These are phyloP conservation scores for Solanum clarkiae DNA, from an alignment of 257 asterid genomes.

Conservation along the genomic window DNA sequence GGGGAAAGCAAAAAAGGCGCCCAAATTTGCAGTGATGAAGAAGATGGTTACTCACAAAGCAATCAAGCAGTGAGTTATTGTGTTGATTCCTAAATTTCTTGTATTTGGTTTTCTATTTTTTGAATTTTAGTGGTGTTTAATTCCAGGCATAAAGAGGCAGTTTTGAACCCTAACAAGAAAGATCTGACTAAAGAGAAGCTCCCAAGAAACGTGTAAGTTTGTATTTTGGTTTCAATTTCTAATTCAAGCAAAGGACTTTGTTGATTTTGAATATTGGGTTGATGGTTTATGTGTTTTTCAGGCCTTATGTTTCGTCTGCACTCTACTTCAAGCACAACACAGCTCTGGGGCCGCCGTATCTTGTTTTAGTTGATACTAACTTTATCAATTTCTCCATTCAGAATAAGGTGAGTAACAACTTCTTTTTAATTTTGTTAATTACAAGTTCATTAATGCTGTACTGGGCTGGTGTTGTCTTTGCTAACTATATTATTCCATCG, in stretches of 20 bases:
- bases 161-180: constrained; percentile 83
- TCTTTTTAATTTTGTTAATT: neutral
- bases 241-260: neutral
- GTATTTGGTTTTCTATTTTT: neutral
- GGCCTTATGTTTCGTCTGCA: constrained; percentile 86
- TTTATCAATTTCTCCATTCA: constrained; percentile 95
- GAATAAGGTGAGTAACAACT: constrained; percentile 51
- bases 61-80: constrained; percentile 45
- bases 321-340: constrained; percentile 81
- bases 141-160: constrained; percentile 65
- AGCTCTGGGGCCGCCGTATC: constrained; percentile 89
- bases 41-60: constrained; percentile 58
- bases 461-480: neutral
- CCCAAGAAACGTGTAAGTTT: constrained; percentile 75
- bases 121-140: neutral
- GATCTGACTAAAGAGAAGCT: constrained; percentile 71
- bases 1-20: constrained; percentile 84
- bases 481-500: neutral
- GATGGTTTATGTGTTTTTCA: constrained; percentile 15
- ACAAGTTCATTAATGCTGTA: neutral
- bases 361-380: constrained; percentile 88
- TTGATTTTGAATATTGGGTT: neutral
- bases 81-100: neutral
- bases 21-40: constrained; percentile 94
- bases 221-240: neutral